A percentile compares a stretch with the other conserved stretches of the same genome.
These are phyloP conservation scores for Cinnamomum micranthum DNA, from an alignment of 164 flowering plant species.

Conservation along the genomic window DNA sequence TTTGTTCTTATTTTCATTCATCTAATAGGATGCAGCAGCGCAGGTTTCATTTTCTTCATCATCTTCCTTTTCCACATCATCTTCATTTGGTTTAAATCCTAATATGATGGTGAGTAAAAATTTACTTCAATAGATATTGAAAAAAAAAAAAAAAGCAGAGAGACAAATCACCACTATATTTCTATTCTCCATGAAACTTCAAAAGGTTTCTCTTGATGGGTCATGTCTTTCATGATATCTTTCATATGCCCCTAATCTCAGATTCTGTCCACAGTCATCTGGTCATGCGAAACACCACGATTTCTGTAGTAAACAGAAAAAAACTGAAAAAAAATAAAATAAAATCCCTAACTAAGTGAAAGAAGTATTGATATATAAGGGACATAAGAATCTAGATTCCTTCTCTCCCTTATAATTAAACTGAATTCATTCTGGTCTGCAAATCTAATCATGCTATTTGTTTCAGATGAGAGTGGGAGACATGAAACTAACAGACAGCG, in stretches of 20 bases:
- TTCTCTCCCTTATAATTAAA: neutral
- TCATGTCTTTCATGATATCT: neutral
- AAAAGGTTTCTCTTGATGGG: neutral
- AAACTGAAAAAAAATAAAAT: neutral
- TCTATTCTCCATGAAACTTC: too few relatives aligned
- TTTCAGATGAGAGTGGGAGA: conserved; percentile 57
- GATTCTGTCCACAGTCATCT: too few relatives aligned
- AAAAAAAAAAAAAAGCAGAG: neutral
- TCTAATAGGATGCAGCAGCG: conserved; percentile 34
- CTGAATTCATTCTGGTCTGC: neutral
- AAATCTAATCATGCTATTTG: neutral
- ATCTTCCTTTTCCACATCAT: conserved; percentile 27
- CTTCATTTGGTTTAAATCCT: conserved; percentile 40
- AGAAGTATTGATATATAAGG: neutral
- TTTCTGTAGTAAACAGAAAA: neutral
- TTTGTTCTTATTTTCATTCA: conserved; percentile 13
- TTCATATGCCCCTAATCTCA: neutral
- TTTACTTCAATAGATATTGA: neutral
- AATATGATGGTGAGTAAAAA: conserved; percentile 38
- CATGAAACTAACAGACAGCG: conserved; percentile 39
- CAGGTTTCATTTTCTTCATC: conserved; percentile 39
- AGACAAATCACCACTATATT: too few relatives aligned
- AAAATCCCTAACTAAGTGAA: neutral
- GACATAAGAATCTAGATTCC: neutral
- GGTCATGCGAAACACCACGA: neutral